Percentiles rank a stretch among this genome's conserved stretches.
Conservation (phyloP, 805 yeast species). For the Starmerella sp. region DNA sequence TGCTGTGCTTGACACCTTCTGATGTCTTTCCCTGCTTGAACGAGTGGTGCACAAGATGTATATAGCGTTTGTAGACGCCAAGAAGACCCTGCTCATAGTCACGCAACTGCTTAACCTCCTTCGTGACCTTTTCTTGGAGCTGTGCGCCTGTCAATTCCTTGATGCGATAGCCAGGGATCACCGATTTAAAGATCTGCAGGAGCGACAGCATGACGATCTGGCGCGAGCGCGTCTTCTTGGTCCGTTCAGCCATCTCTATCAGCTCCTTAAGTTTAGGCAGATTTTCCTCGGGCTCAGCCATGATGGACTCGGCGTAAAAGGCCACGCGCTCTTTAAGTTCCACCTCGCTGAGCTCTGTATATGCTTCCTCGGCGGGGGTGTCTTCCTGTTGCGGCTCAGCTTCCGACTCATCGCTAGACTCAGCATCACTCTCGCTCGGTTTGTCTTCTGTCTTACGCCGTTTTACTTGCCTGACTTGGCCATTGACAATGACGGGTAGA, state of each 20-base stretch:
- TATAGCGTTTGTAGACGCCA: constrained; percentile 52
- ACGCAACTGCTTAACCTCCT: constrained; percentile 68
- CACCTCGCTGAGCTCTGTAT: constrained; percentile 44
- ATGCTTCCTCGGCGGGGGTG: constrained; percentile 18
- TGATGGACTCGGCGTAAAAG: constrained; percentile 58
- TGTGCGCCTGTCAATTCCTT: constrained; percentile 75
- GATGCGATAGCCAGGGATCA: constrained; percentile 81
- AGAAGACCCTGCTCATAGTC: constrained; percentile 72
- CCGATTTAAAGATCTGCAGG: constrained; percentile 70
- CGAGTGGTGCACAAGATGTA: constrained; percentile 42
- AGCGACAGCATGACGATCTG: constrained; percentile 64
- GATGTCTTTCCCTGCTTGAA: constrained; percentile 30
- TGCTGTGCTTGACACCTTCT: neutral
- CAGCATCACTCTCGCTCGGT: constrained; percentile 25
- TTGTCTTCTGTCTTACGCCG: constrained; percentile 24
- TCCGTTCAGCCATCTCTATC: constrained; percentile 20
- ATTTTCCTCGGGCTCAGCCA: constrained; percentile 85
- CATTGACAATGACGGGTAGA: constrained; percentile 66
- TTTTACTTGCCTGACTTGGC: constrained; percentile 55
- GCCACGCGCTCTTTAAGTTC: constrained; percentile 77
- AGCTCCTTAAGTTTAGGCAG: constrained; percentile 49
- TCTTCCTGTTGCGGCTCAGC: constrained; percentile 14
- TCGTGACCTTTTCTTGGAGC: constrained; percentile 67
- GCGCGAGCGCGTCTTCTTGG: constrained; percentile 42
- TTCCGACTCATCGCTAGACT: constrained; percentile 22